phyloP scores from a whole-genome alignment of 495 filamentous ascomycete genomes.

The Penicillium longicatenatum region DNA sequence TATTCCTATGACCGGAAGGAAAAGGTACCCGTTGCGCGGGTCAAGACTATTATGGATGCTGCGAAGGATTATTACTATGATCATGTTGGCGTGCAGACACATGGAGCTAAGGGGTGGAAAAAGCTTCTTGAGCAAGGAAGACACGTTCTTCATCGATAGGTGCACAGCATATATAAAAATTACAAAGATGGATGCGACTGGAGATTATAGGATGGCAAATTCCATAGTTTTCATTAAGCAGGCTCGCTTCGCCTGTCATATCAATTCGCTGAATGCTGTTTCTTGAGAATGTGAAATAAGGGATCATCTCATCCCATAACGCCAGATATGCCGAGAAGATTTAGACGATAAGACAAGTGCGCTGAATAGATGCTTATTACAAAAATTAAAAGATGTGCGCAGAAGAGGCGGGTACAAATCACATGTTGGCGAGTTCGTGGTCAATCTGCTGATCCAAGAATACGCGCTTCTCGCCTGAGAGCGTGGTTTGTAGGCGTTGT shows the following conservation, averaged over 20 bases:
- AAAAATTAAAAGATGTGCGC: slow-evolving; percentile 16
- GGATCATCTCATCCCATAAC: slow-evolving; percentile 23
- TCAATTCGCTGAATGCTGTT: slow-evolving; percentile 25
- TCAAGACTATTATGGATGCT: slow-evolving; percentile 43
- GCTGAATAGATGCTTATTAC: slow-evolving; percentile 28
- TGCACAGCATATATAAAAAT: background rate
- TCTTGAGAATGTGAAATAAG: slow-evolving; percentile 13
- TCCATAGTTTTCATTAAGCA: slow-evolving; percentile 14
- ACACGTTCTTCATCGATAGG: slow-evolving; percentile 17
- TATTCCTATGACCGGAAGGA: slow-evolving; percentile 40
- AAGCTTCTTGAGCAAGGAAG: slow-evolving; percentile 22
- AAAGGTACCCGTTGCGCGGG: slow-evolving; percentile 34
- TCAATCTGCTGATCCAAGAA: slow-evolving; percentile 94
- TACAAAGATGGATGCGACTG: background rate
- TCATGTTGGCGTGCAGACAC: slow-evolving; percentile 22
- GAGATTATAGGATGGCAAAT: background rate
- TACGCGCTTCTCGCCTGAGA: slow-evolving; percentile 75
- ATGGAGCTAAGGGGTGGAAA: slow-evolving; percentile 25
- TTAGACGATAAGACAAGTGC: slow-evolving; percentile 3
- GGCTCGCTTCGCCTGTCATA: slow-evolving; percentile 1
- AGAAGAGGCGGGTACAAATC: slow-evolving; percentile 29
- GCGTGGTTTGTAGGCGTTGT: slow-evolving; percentile 84
- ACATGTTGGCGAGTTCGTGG: slow-evolving; percentile 92
- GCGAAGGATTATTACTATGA: slow-evolving; percentile 35
- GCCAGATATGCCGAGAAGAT: slow-evolving; percentile 33